Conservation (phyloP, 1,284 basidiomycete species). For the Ustilago curta region DNA sequence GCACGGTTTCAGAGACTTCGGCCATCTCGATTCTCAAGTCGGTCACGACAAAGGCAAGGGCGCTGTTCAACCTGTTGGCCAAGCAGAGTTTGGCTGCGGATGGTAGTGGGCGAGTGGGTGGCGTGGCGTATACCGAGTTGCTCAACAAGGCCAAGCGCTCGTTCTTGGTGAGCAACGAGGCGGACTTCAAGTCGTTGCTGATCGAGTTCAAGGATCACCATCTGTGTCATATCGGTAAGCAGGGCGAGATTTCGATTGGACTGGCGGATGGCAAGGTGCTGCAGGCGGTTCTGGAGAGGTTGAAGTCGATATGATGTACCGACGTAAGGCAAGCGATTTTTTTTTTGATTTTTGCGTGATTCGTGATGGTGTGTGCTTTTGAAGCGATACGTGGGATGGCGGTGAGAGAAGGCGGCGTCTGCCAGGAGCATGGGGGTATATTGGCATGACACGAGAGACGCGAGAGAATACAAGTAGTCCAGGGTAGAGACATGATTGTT, state of each 20-base stretch:
- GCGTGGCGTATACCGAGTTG: slow-evolving; percentile 43
- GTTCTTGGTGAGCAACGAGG: slow-evolving; percentile 52
- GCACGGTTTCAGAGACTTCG: slow-evolving; percentile 39
- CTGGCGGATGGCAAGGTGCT: slow-evolving; percentile 22
- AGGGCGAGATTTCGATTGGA: slow-evolving; percentile 33
- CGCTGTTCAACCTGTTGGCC: slow-evolving; percentile 54
- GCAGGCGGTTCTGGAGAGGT: slow-evolving; percentile 25
- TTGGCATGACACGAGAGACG: no score
- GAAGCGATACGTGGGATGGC: background rate
- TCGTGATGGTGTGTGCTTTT: background rate
- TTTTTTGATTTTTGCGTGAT: background rate
- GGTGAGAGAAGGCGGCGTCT: background rate
- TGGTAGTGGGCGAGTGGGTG: background rate
- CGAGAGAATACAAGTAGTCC: no score
- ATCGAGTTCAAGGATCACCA: slow-evolving; percentile 61
- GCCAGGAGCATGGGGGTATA: slow-evolving; percentile 26
- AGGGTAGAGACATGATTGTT: no score
- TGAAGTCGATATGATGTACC: slow-evolving; percentile 26
- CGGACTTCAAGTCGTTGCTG: slow-evolving; percentile 47
- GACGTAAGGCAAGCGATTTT: background rate
- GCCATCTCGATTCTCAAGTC: slow-evolving; percentile 58
- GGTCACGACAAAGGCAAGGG: slow-evolving; percentile 53
- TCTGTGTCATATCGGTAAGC: slow-evolving; percentile 33
- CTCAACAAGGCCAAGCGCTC: slow-evolving; percentile 44
- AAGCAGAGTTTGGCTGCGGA: slow-evolving; percentile 16